Percentiles rank a stretch among this genome's conserved stretches.
phyloP scores from a whole-genome alignment of 75 land plant genomes.

The Isoetes taiwanensis region DNA sequence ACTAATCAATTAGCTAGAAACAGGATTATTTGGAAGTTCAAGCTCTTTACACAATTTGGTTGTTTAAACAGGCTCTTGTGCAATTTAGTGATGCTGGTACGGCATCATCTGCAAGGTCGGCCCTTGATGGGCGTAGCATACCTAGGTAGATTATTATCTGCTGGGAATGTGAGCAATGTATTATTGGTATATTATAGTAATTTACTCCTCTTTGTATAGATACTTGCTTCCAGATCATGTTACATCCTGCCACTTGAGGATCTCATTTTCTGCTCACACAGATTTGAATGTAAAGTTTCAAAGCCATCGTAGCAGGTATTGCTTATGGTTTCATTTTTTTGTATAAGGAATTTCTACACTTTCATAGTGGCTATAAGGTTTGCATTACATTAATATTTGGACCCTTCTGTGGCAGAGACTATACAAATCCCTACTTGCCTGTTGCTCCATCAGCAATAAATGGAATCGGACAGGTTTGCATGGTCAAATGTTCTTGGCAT shows the following conservation, averaged over 20 bases:
- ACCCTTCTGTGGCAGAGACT: conserved; percentile 33
- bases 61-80: conserved; percentile 43
- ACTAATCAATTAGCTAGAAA: neutral
- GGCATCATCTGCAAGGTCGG: conserved; percentile 45
- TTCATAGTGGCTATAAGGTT: neutral
- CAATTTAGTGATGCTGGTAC: conserved; percentile 57
- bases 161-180: neutral
- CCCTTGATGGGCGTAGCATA: conserved; percentile 68
- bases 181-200: neutral
- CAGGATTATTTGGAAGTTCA: neutral
- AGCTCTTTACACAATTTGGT: neutral
- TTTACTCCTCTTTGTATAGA: conserved; percentile 19
- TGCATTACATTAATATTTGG: neutral
- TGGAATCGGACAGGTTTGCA: conserved; percentile 43
- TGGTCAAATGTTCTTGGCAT: neutral
- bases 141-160: conserved; percentile 31
- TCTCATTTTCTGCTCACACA: conserved; percentile 69
- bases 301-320: conserved; percentile 71
- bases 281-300: conserved; percentile 72
- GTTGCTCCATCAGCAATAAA: conserved; percentile 72
- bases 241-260: conserved; percentile 41
- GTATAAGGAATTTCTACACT: conserved; percentile 8
- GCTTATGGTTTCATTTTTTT: neutral
- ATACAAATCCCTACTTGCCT: conserved; percentile 71
- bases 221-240: conserved; percentile 66